Base-by-base conservation (phyloP, 441 rosid genomes). In the Breynia disticha region DNA sequence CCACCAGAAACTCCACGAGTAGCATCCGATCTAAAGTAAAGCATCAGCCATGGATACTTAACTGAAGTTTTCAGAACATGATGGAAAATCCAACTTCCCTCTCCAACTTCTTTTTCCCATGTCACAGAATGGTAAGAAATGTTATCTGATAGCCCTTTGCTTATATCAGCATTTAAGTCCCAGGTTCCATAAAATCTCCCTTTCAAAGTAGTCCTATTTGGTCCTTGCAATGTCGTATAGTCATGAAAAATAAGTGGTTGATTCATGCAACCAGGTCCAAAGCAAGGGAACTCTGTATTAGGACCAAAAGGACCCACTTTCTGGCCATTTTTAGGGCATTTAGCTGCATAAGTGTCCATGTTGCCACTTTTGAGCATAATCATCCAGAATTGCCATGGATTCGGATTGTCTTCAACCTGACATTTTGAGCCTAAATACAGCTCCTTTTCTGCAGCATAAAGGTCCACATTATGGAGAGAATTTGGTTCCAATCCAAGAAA, bases 11-110 rank as follows among this genome's bases (percentile, higher is more conserved):
- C 49, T 19, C 91, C 95, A 46, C 20, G 38, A 1, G 87, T 60
- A 19, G 89, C 89, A 49, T 86, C 95, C 22, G 95, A 85, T 63
- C 95, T 72, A 55, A 86, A 70, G 80, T 83, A 81, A 69, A 86
- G 95, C 95, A 86, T 83, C 82, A 81, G n/a, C 95, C 95, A 83
- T 22, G 91, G 91, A 74, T 86, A 86, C 78, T 77, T 86, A 1
- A 63, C 62, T 42, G 89, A 83, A 32, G 95, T 86, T 73, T 68
- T 81, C 74, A 86, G 67, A 55, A 81, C 63, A 74, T 86, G 82
- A 55, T 81, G 95, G 50, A 84, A 84, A 4, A 72, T 68, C 95
- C 93, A 86, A 61, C 89, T 84, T 56, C 79, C 85, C 7, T 52
- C 67, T 1, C 90, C 87, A 63, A 84, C 24, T 62, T 78, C 82